These are phyloP conservation scores for Cystobasidium pallidum DNA, from an alignment of 1,284 basidiomycete genomes.

Conservation along the genomic window DNA sequence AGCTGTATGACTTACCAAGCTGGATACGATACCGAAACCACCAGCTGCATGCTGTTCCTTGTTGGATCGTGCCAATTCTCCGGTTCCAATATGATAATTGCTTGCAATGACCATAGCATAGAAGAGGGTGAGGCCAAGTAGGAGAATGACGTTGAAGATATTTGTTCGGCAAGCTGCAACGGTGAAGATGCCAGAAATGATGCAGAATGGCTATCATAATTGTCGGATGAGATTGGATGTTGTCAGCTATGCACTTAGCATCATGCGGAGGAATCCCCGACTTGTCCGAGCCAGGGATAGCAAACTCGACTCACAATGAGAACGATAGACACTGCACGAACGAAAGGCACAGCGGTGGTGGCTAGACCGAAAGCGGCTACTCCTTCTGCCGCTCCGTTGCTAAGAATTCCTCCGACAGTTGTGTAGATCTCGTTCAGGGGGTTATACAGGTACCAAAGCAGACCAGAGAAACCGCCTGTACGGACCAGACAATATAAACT, in stretches of 20 bases:
- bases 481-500: background rate
- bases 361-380: conserved; percentile 16
- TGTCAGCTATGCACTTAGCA: too few relatives aligned
- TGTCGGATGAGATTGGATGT: background rate
- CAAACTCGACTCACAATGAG: conserved; percentile 13
- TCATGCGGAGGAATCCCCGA: too few relatives aligned
- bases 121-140: conserved; percentile 29
- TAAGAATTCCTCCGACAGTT: conserved; percentile 13
- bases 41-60: background rate
- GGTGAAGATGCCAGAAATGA: conserved; percentile 29
- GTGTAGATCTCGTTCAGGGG: conserved; percentile 25
- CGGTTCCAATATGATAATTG: background rate
- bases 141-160: conserved; percentile 28
- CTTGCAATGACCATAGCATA: conserved; percentile 10
- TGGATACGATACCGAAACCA: background rate
- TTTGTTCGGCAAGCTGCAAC: conserved; percentile 32
- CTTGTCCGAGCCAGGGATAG: too few relatives aligned
- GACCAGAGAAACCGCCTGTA: conserved; percentile 20
- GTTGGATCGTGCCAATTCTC: background rate
- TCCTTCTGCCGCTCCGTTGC: conserved; percentile 13
- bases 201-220: conserved; percentile 11
- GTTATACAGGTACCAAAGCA: conserved; percentile 24
- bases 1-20: background rate
- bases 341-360: conserved; percentile 16
- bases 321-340: conserved; percentile 12